Base-by-base conservation (phyloP, 768 basidiomycete species). In the Fibroporia radiculosa region DNA sequence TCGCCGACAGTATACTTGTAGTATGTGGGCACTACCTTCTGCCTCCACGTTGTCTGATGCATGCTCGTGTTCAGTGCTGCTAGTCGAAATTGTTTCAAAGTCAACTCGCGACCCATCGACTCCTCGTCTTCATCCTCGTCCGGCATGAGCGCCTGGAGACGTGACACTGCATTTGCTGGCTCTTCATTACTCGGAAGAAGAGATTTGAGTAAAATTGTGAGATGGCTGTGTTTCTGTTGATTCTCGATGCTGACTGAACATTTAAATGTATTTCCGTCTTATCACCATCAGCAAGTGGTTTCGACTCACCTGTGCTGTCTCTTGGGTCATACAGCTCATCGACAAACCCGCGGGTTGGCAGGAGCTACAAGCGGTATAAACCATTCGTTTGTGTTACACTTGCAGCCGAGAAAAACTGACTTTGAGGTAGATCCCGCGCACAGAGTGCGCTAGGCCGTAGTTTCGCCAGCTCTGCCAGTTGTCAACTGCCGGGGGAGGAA, bases 1-100 rank as follows among this genome's bases (percentile, higher is more conserved):
- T 75, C 73, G 6, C 74, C 73, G 18, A 70, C 64, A 4, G 51
- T 33, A 45, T 69, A 72, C 41, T 66, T 66, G 48, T 65, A 60
- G n/a, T n/a, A n/a, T 2, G 68, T 56, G 1, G 68, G 66, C 23
- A 74, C 68, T 12, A 61, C 59, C 22, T 58, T 63, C 48, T 68
- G 62, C 6, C 60, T 56, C 72, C 72, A 74, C 7, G 59, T 56
- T 42, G 70, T 65, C n/a, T 66, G 59, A 37, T 69, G 70, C 7
- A 51, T 36, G 24, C 57, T 54, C 13, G 62, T 55, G 27, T 63
- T 57, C 34, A 73, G 58, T 19, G 62, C 69, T 13, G 66, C 56
- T 37, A 64, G 53, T 14, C 71, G 65, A 5, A 73, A 56, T 41
- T 67, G 62, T 8, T 63, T 64, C 6, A 75, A 53, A 4, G 58